Evolutionary conservation across 306 rosid species (phyloP).

Genomic region (Ceratonia siliqua): DNA sequence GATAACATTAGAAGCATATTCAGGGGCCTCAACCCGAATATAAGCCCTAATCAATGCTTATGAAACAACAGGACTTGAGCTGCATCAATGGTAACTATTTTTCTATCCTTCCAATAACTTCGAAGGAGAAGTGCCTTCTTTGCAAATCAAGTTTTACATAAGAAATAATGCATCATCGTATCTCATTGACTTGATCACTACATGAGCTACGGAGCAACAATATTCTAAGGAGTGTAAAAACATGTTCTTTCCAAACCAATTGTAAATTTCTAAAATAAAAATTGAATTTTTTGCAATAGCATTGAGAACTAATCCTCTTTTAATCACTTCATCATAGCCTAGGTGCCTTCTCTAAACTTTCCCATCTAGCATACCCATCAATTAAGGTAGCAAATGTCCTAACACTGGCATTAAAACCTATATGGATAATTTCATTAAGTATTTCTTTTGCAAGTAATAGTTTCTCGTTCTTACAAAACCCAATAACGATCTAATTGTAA

Average conservation of each 20-base stretch:
- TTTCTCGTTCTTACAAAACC: too few relatives aligned
- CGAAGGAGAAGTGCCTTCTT: slow-evolving; percentile 36
- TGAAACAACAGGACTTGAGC: slow-evolving; percentile 42
- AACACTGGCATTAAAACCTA: slow-evolving; percentile 38
- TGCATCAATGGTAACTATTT: slow-evolving; percentile 32
- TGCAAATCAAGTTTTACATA: slow-evolving; percentile 38
- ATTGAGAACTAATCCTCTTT: slow-evolving; percentile 51
- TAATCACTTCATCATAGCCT: slow-evolving; percentile 51
- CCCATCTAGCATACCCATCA: too few relatives aligned
- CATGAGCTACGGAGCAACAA: slow-evolving; percentile 48
- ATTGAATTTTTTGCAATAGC: slow-evolving; percentile 51
- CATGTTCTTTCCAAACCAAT: slow-evolving; percentile 36
- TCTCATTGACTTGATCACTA: slow-evolving; percentile 48
- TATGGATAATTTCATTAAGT: slow-evolving; percentile 40
- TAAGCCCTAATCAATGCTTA: slow-evolving; percentile 61
- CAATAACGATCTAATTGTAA: too few relatives aligned
- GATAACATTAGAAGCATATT: slow-evolving; percentile 55
- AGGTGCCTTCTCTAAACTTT: slow-evolving; percentile 54
- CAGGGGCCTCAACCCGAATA: slow-evolving; percentile 39
- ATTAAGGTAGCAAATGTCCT: slow-evolving; percentile 54
- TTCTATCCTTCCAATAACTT: slow-evolving; percentile 47
- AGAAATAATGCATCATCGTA: slow-evolving; percentile 46
- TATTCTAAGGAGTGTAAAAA: slow-evolving; percentile 40
- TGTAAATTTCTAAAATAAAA: slow-evolving; percentile 50
- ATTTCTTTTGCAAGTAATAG: slow-evolving; percentile 44